A percentile compares a stretch with the other conserved stretches of the same genome.
Conservation (phyloP, 2,329 filamentous ascomycete species). For the Pseudogymnoascus sp. region DNA sequence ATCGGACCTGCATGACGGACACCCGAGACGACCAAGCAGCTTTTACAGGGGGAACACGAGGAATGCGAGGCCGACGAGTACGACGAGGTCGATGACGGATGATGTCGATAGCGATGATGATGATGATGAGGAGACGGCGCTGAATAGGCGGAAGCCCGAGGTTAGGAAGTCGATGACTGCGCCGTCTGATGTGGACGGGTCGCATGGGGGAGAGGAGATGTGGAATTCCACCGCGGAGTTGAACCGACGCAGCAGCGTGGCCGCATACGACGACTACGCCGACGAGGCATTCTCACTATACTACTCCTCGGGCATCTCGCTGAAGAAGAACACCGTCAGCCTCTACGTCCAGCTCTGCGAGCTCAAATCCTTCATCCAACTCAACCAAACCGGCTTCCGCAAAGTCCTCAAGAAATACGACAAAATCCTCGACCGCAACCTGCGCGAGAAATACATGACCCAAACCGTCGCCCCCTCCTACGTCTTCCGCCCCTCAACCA, state of each 20-base stretch:
- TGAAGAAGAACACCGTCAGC: slow-evolving; percentile 85
- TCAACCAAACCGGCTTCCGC: slow-evolving; percentile 92
- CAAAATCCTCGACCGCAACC: slow-evolving; percentile 79
- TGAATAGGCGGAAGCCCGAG: slow-evolving; percentile 25
- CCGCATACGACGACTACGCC: slow-evolving; percentile 67
- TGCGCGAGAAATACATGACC: slow-evolving; percentile 71
- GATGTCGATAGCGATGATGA: slow-evolving; percentile 57
- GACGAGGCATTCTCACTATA: slow-evolving; percentile 64
- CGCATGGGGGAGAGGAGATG: slow-evolving; percentile 41
- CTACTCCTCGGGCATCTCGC: slow-evolving; percentile 66
- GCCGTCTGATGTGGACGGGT: slow-evolving; percentile 18
- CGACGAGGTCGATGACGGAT: slow-evolving; percentile 43
- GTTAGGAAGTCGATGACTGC: slow-evolving; percentile 28
- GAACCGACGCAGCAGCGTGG: slow-evolving; percentile 49
- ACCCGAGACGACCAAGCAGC: slow-evolving; percentile 14
- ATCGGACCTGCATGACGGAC: background rate
- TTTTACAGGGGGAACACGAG: slow-evolving; percentile 31
- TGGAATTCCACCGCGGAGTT: slow-evolving; percentile 54
- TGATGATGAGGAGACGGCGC: slow-evolving; percentile 50
- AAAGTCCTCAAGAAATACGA: slow-evolving; percentile 99
- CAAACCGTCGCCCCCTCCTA: slow-evolving; percentile 68
- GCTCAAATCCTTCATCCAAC: slow-evolving; percentile 88
- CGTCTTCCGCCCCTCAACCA: slow-evolving; percentile 69
- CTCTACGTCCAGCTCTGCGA: slow-evolving; percentile 91
- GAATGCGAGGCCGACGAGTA: slow-evolving; percentile 38